Evolutionary conservation across 768 basidiomycete genomes (phyloP).

Genomic region (Psilocybe sp.): DNA sequence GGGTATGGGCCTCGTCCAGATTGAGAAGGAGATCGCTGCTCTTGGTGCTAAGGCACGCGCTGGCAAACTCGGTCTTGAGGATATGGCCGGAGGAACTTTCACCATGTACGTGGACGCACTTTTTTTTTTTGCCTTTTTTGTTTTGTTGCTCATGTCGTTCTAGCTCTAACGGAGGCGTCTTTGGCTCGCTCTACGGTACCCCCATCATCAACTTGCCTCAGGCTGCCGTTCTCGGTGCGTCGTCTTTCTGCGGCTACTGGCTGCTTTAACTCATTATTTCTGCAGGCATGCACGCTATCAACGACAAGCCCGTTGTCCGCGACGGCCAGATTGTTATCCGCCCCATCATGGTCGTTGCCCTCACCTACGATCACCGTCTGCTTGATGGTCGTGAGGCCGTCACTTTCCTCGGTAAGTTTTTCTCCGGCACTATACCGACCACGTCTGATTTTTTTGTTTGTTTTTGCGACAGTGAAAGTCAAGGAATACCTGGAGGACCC

Average conservation of each 20-base stretch:
- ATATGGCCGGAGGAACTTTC: constrained; percentile 98
- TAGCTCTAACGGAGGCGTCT: constrained; percentile 98
- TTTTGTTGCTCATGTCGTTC: constrained; percentile 2
- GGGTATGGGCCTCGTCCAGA: constrained; percentile 79
- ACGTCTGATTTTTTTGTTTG: not conserved
- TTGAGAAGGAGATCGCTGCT: constrained; percentile 89
- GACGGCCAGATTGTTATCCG: constrained; percentile 95
- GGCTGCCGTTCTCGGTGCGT: constrained; percentile 82
- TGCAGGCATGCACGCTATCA: constrained; percentile 90
- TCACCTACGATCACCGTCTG: constrained; percentile 94
- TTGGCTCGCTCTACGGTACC: constrained; percentile 96
- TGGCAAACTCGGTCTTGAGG: constrained; percentile 92
- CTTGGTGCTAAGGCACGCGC: constrained; percentile 95
- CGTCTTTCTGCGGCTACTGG: not conserved
- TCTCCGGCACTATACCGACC: not conserved
- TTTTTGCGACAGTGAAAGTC: constrained; percentile 62
- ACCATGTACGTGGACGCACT: constrained; percentile 69
- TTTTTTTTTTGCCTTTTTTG: not conserved
- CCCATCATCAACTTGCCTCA: constrained; percentile 98
- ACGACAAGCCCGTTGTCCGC: constrained; percentile 86
- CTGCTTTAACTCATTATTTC: not conserved
- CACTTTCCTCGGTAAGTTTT: constrained; percentile 87
- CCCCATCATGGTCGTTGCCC: constrained; percentile 92
- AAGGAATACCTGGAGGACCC: constrained; percentile 95
- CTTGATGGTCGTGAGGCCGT: constrained; percentile 95